Evolutionary conservation across 306 rosid species (phyloP), one percentile per base, ranked within the genome.

Genomic region (Glycine tomentella): DNA sequence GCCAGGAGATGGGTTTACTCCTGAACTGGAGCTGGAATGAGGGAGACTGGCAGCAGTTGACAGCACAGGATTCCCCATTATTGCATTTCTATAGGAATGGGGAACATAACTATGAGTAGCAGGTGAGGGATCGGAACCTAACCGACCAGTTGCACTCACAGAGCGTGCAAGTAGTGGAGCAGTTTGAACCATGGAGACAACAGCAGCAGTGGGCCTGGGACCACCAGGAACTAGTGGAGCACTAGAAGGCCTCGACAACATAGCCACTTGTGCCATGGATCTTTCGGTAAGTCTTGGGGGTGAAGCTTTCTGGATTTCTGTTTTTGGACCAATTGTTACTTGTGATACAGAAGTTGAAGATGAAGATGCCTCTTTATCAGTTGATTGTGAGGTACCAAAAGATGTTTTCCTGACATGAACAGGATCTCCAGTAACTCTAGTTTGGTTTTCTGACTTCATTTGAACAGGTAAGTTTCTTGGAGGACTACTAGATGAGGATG

Each of bases 71-170:
- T 92, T 93, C 69, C 98, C 97, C 75, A 96, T 84, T 33, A 92
- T 96, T 83, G 97, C 99, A 86, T 96, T 96, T 85, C 98, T 90
- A 81, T 96, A 96, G 12, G 99, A 96, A 79, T 89, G 99, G 40
- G 94, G 97, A 85, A 79, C 86, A 80, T 81, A 85, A 77, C 94
- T 91, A 69, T 86, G 97, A 15, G 97, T 90, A 40, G 93, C 92
- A 34, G 94, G 90, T 1, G 93, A 85, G 66, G 94, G 91, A 53
- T 96, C 99, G 16, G 98, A 97, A 74, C 98, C 97, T 87, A 96
- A 87, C 80, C 97, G 89, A 66, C 98, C 97, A 58, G 95, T 88
- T 53, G 98, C 97, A 79, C 98, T 96, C 78, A 79, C 87, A 13
- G 99, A 96, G 80, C 97, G 97, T 85, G 92, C 92, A 71, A 92